Conservation (phyloP, 148 eudicot species). For the Rheum nobile region DNA sequence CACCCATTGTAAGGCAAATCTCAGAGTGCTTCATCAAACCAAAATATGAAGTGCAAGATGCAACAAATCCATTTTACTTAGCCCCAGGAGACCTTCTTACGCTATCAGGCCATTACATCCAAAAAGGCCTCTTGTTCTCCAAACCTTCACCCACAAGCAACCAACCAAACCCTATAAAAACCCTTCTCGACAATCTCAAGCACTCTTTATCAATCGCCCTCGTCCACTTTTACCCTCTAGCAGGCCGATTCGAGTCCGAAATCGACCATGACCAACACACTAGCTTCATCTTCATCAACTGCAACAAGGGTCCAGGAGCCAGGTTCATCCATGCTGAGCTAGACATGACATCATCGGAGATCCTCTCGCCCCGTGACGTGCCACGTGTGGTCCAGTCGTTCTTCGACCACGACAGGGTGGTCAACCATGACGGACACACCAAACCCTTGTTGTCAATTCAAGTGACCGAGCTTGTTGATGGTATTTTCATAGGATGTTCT, state of each 20-base stretch:
- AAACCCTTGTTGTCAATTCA: conserved; percentile 17
- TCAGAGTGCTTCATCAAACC: conserved; percentile 9
- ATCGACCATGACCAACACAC: neutral
- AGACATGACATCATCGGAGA: neutral
- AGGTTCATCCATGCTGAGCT: conserved; percentile 7
- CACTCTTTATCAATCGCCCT: conserved; percentile 9
- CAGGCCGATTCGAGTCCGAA: conserved; percentile 7
- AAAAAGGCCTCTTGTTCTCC: conserved; percentile 12
- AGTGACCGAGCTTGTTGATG: conserved; percentile 24
- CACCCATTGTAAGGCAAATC: conserved; percentile 9
- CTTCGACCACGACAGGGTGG: conserved; percentile 16
- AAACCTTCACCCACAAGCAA: neutral
- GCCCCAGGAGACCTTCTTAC: conserved; percentile 2
- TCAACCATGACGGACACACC: conserved; percentile 23
- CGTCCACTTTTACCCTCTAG: conserved; percentile 8
- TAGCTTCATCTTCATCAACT: conserved; percentile 9
- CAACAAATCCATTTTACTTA: conserved; percentile 3
- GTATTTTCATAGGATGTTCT: conserved; percentile 15
- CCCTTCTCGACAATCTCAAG: conserved; percentile 3
- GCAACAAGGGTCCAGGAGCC: conserved; percentile 10
- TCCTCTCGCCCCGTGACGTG: conserved; percentile 7
- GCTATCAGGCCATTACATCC: conserved; percentile 13
- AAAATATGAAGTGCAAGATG: conserved; percentile 3
- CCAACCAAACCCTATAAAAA: neutral
- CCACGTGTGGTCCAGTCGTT: conserved; percentile 13